Base-by-base conservation (phyloP, 768 basidiomycete species). In the Boletus bicolor region DNA sequence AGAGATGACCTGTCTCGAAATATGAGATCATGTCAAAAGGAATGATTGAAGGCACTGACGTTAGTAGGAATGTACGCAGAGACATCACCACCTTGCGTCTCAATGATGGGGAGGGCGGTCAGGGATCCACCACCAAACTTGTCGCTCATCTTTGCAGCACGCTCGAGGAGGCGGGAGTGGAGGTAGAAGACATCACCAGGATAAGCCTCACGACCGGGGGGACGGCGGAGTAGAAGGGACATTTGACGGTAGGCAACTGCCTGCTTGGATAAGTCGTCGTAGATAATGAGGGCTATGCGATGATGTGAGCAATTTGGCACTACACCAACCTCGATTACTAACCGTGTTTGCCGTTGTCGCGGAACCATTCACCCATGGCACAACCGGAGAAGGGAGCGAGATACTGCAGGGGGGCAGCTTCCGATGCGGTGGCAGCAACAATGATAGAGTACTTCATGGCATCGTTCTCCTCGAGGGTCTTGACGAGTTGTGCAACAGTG, bases 281-380 rank as follows among this genome's bases (percentile, higher is more conserved):
- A 99, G 79, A 99, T 91, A 78, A 99, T 98, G 67, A 98, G 84
- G 62, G 96, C 89, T 90, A 51, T 15, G 30, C 41, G 17, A 59
- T 49, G 19, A 56, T 30, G 49, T 69, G 39, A 71, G 57, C 35
- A 60, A 7, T 3, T 34, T 53, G 47, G 49, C 44, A 12, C 24
- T 3, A 41, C 24, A 7, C 24, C 19, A 49, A 45, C n/a, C 3
- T 5, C 2, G 32, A n/a, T 38, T 26, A 65, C 85, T 52, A 68
- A 89, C 89, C 95, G 77, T 99, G 97, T 81, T 96, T 98, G 80
- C 94, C 96, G 75, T 99, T 99, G 79, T 99, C 97, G 78, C 93
- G 91, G 97, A 99, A 99, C 96, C 96, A 99, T 80, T 99, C 97
- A 74, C 97, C 97, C 94, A 99, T 99, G 69, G 97, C 97, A 77